Evolutionary conservation across 2,329 filamentous ascomycete species (phyloP), one percentile per base, ranked within the genome.

Genomic region (Plectosphaerella cucumerina): DNA sequence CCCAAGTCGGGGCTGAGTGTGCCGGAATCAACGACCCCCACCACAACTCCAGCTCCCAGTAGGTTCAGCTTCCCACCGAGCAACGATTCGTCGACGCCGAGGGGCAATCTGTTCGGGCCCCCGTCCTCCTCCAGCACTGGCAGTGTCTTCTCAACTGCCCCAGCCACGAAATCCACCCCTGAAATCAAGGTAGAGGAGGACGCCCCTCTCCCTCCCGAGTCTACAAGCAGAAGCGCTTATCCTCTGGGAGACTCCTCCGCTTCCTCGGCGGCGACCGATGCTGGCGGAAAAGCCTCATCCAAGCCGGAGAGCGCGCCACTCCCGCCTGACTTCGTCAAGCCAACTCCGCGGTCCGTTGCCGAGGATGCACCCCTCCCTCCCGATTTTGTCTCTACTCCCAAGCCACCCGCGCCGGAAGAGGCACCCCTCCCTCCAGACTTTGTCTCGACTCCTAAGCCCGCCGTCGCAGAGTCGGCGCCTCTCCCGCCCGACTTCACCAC

Each of bases 191-290:
- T 61, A 37, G 64, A 65, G 34, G 65, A 69, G 35, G 58, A 69
- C 53, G 65, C 60, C 20, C 78, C 80, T 51, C 65, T 82, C 5
- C 79, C 80, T 33, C 78, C 80, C 20, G 78, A 82, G 54, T 66
- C 76, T 51, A 81, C 72, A 49, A 83, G 78, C 71, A 81, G 76
- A 69, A 64, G 67, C 52, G 63, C 68, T 47, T 81, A 74, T 59
- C 66, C 71, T 47, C 57, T 79, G 37, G 76, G 74, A 45, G 74
- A 78, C 53, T 78, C 76, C 17, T 76, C 75, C 34, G 78, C 76
- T 42, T 80, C 78, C 53, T 81, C 78, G 44, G 68, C 71, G 54
- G 64, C 68, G 2, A 60, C 59, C 17, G 60, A 65, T 58, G 63
- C 53, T 50, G 52, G 57, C 44, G 58, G 62, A 46, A 65, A 63